phyloP scores from a whole-genome alignment of 2,329 filamentous ascomycete genomes.

The Zasmidium citrigriseum region DNA sequence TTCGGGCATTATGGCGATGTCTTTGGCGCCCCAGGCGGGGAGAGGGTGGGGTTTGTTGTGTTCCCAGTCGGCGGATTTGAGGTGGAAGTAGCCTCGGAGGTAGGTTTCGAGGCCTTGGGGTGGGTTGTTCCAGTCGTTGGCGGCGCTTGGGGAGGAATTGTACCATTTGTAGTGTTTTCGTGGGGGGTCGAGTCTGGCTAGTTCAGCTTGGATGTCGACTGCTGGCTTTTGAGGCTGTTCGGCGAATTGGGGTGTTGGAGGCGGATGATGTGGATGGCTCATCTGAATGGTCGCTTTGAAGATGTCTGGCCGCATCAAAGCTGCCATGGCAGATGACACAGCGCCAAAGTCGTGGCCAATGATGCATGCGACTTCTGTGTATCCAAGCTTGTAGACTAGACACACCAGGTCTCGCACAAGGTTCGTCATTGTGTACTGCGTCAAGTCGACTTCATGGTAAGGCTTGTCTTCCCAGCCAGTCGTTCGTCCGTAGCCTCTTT shows the following conservation, averaged over 20 bases:
- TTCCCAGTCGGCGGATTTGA: constrained; percentile 65
- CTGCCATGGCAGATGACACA: constrained; percentile 60
- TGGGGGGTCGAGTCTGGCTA: constrained; percentile 57
- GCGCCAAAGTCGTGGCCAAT: constrained; percentile 70
- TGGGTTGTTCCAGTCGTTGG: constrained; percentile 49
- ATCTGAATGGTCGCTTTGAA: constrained; percentile 64
- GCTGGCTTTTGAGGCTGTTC: constrained; percentile 36
- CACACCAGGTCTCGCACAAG: constrained; percentile 64
- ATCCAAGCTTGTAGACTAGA: constrained; percentile 62
- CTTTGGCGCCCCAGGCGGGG: constrained; percentile 56
- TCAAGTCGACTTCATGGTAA: constrained; percentile 57
- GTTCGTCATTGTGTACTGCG: constrained; percentile 58
- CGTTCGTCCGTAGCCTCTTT: constrained; percentile 68
- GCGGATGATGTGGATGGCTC: constrained; percentile 64
- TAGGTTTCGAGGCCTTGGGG: constrained; percentile 59
- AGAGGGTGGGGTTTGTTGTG: constrained; percentile 53
- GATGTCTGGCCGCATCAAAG: constrained; percentile 64
- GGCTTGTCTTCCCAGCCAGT: constrained; percentile 58
- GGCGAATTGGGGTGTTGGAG: constrained; percentile 52
- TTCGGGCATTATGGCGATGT: constrained; percentile 61
- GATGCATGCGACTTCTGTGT: constrained; percentile 58
- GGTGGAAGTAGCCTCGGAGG: constrained; percentile 66
- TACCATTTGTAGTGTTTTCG: constrained; percentile 72
- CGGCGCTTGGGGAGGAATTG: constrained; percentile 55
- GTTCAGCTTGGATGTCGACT: constrained; percentile 56